A percentile compares a stretch with the other conserved stretches of the same genome.
Evolutionary conservation across 2,329 filamentous ascomycete genomes (phyloP).

Genomic region (Cladosporium oxysporum): DNA sequence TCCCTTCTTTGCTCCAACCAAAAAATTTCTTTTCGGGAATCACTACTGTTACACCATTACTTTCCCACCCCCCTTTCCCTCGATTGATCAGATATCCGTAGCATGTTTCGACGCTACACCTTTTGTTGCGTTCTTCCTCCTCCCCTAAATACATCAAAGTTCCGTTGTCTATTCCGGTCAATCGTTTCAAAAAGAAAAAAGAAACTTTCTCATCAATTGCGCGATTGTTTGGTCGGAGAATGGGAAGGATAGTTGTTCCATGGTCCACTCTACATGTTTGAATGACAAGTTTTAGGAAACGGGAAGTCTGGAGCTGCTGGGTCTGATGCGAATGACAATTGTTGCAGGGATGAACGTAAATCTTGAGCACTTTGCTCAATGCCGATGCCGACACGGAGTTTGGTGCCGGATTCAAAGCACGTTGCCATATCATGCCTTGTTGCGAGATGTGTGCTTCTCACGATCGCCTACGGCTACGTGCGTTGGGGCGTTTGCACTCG

Average conservation of each 20-base stretch:
- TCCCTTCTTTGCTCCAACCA: background rate
- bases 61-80: background rate
- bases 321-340: too few species aligned
- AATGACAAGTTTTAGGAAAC: too few species aligned
- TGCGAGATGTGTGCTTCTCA: background rate
- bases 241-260: too few species aligned
- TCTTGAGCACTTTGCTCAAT: too few species aligned
- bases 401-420: too few species aligned
- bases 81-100: background rate
- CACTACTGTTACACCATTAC: background rate
- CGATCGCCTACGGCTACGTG: background rate
- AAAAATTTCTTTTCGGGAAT: background rate
- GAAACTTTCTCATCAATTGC: too few species aligned
- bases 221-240: background rate
- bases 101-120: background rate
- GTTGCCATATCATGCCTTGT: background rate
- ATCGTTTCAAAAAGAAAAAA: background rate
- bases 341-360: too few species aligned
- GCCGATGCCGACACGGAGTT: too few species aligned
- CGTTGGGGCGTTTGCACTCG: background rate
- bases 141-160: background rate
- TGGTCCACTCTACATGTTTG: too few species aligned
- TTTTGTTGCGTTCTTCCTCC: background rate
- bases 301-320: too few species aligned
- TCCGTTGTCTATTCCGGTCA: background rate